Base-by-base conservation (phyloP, 495 filamentous ascomycete species). In the Gamarada debralockiae region DNA sequence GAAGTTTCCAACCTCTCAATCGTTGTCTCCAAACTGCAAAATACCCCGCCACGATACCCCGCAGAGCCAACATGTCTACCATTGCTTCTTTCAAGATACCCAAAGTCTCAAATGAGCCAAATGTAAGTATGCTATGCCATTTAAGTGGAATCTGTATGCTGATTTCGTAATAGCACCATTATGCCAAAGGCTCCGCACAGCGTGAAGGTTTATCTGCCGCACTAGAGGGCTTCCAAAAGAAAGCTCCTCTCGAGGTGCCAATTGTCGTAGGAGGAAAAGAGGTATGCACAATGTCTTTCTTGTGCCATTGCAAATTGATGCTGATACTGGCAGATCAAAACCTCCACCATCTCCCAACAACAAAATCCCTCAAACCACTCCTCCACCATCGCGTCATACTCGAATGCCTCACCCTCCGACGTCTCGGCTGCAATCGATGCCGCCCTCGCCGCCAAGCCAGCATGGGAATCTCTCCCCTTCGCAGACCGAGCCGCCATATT, bases 401-500 rank as follows among this genome's bases (percentile, higher is more conserved):
- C 89, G 41, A 77, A 84, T 51, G 91, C 92, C 52, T 78, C 79
- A 24, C 71, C 84, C 37, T 73, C 80, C 43, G 80, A 95, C 52
- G 87, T 97, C 50, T 72, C 76, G 29, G 65, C 72, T 1, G 90
- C 92, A 27, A 95, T 97, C 62, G 77, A 85, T 13, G 75, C 88
- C 25, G 92, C 91, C 4, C 78, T 97, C 13, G 80, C 75, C 10
- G 92, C 91, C 8, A 92, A 95, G 70, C 73, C 81, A 37, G 74
- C 79, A 36, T 97, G 91, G 91, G 87, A 90, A 56, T 73, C 75
- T 7, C 72, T 91, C 10, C 86, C 90, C 8, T 97, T 97, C 59
- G 81, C 86, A 21, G 90, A 95, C 69, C 80, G 91, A 43, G 92
- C 92, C n/a, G 89, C 91, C 53, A 73, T 97, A 57, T 97, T 97